Conservation (phyloP, 2,329 filamentous ascomycete species). For the Allantophomopsis cytisporea region DNA sequence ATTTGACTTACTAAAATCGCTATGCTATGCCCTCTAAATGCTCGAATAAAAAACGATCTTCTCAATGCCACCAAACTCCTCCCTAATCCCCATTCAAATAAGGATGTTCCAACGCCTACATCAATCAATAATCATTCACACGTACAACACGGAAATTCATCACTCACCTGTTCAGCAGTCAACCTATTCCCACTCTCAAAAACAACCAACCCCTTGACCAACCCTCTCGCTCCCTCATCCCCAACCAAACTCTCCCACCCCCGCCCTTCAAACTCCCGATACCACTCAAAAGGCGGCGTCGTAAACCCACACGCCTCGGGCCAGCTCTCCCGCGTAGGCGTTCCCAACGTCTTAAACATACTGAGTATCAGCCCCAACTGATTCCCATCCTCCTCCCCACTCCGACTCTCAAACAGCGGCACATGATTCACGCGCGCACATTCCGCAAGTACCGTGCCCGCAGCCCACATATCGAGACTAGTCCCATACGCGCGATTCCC, state of each 20-base stretch:
- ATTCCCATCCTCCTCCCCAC: conserved; percentile 65
- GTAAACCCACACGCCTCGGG: conserved; percentile 58
- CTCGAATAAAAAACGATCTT: too few relatives aligned
- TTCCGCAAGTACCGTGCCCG: conserved; percentile 76
- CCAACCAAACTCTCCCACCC: conserved; percentile 58
- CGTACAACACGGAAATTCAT: background rate
- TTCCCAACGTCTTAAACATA: conserved; percentile 85
- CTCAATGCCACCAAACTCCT: too few relatives aligned
- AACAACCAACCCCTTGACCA: conserved; percentile 54
- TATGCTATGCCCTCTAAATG: too few relatives aligned
- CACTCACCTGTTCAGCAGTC: conserved; percentile 43
- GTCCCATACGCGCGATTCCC: conserved; percentile 61
- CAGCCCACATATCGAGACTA: conserved; percentile 78
- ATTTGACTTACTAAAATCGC: too few relatives aligned
- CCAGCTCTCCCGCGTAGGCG: conserved; percentile 69
- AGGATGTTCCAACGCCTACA: background rate
- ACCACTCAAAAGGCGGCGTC: conserved; percentile 82
- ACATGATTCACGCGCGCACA: conserved; percentile 37
- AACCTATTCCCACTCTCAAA: conserved; percentile 59
- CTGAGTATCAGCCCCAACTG: conserved; percentile 84
- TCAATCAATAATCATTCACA: background rate
- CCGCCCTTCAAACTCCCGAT: conserved; percentile 55
- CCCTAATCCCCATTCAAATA: background rate
- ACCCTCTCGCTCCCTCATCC: conserved; percentile 20
- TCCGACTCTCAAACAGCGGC: conserved; percentile 72